Evolutionary conservation across 371 early-diverging fungal species (phyloP), one percentile per base, ranked within the genome.

Genomic region (Nematocida ausubeli): DNA sequence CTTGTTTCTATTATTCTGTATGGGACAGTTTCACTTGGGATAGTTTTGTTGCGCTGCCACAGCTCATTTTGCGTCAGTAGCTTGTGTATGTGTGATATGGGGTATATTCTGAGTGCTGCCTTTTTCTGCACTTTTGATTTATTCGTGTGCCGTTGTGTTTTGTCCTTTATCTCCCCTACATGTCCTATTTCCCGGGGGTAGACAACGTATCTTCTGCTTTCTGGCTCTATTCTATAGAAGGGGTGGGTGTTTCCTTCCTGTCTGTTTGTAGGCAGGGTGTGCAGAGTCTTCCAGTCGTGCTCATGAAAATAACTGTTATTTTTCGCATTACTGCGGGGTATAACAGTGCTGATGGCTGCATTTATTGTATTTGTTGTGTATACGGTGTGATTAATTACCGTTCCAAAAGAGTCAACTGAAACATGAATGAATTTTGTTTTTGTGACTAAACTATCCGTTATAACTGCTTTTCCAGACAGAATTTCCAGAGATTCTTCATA

Each of bases 211-310:
- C 78, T 51, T 39, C 16, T 34, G 24, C 14, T 12, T 9, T 44
- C 35, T 30, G 65, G 39, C 3, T 75, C 67, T 32, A 75, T 67
- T 50, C 50, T 37, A 32, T 65, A 75, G 7, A 75, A 50, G 1
- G 78, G 78, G 40, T 75, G 78, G 0, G 55, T 22, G 22, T 47
- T 9, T 24, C 51, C 78, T 55, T 75, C 78, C 28, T 44, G 47
- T 34, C 44, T 64, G 4, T 32, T 75, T 1, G 16, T 9, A n/a
- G 78, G 78, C 6, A 75, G 44, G 14, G 3, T 30, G 28, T 51
- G 24, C 22, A 42, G 5, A 7, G 42, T 22, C 26, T 67, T 75
- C 6, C n/a, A n/a, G 35, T 75, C 78, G 52, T 75, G 35, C 30
- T 28, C 58, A 40, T 24, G 30, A 32, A 75, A 75, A 5, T 19